A percentile compares a stretch with the other conserved stretches of the same genome.
Evolutionary conservation across 164 flowering plant genomes (phyloP).

Genomic region (Chimonanthus praecox): DNA sequence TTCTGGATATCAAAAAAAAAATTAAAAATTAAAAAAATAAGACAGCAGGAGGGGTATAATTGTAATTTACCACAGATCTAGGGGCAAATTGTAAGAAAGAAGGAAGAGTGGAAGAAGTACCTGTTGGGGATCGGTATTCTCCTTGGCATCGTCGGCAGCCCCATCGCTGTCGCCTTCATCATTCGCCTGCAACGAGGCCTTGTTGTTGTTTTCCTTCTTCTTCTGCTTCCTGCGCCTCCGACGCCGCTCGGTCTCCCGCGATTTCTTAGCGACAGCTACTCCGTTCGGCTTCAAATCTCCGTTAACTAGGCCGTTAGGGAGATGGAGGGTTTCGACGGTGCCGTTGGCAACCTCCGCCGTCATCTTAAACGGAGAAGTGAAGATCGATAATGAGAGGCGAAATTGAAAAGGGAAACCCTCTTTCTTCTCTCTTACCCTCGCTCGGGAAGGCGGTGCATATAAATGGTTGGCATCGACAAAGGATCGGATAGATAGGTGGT

Average conservation of each 20-base stretch:
- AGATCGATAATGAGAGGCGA: background rate
- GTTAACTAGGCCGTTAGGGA: constrained; percentile 9
- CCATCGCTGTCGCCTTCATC: constrained; percentile 13
- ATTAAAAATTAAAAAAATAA: too few species aligned
- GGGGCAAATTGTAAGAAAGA: background rate
- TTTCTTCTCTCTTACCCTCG: background rate
- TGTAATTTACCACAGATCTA: background rate
- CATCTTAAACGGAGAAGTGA: constrained; percentile 13
- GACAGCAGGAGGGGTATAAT: background rate
- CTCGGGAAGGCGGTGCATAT: background rate
- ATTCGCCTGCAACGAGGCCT: background rate
- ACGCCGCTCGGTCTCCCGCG: constrained; percentile 56
- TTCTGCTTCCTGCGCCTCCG: constrained; percentile 81
- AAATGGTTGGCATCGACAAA: too few species aligned
- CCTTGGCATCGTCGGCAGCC: constrained; percentile 41
- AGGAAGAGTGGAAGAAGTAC: constrained; percentile 14
- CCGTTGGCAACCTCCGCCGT: constrained; percentile 15
- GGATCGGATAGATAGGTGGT: too few species aligned
- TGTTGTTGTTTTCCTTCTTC: constrained; percentile 40
- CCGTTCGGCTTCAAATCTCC: constrained; percentile 34
- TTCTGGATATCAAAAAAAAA: background rate
- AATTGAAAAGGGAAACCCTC: background rate
- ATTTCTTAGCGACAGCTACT: constrained; percentile 33
- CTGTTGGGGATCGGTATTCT: constrained; percentile 50
- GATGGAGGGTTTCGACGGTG: background rate